Percentiles rank a stretch among this genome's conserved stretches.
Conservation (phyloP, 257 asterid genomes). For the Solanum pimpinellifolium region DNA sequence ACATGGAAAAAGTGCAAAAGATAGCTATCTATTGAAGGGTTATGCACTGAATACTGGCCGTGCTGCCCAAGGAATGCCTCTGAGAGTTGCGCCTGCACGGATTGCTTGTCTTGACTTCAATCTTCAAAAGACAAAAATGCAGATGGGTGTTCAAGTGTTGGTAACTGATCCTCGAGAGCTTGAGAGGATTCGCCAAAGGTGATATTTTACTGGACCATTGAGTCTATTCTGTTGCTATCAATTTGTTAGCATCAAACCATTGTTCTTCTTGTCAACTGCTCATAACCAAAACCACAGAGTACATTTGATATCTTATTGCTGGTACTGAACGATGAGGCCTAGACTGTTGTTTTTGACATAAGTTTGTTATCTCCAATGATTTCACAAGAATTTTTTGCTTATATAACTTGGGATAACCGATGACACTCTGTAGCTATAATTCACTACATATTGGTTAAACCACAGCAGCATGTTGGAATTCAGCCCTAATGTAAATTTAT, state of each 20-base stretch:
- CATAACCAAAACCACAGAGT: background rate
- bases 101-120: slow-evolving; percentile 93
- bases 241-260: background rate
- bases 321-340: background rate
- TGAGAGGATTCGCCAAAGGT: slow-evolving; percentile 95
- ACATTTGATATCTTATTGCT: background rate
- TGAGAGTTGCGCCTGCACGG: slow-evolving; percentile 72
- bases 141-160: slow-evolving; percentile 90
- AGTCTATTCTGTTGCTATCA: background rate
- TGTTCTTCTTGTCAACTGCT: background rate
- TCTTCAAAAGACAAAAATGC: slow-evolving; percentile 92
- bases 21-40: slow-evolving; percentile 75
- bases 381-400: background rate
- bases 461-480: background rate
- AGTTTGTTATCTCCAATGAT: background rate
- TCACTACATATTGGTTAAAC: background rate
- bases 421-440: background rate
- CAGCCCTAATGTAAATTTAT: background rate
- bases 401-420: background rate
- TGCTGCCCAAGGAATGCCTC: slow-evolving; percentile 93
- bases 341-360: background rate
- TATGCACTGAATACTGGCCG: slow-evolving; percentile 91
- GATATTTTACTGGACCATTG: background rate
- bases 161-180: slow-evolving; percentile 91
- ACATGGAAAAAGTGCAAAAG: slow-evolving; percentile 88